These are phyloP conservation scores for Tetraselmis chui DNA, from an alignment of 139 green algal genomes.

Conservation along the genomic window DNA sequence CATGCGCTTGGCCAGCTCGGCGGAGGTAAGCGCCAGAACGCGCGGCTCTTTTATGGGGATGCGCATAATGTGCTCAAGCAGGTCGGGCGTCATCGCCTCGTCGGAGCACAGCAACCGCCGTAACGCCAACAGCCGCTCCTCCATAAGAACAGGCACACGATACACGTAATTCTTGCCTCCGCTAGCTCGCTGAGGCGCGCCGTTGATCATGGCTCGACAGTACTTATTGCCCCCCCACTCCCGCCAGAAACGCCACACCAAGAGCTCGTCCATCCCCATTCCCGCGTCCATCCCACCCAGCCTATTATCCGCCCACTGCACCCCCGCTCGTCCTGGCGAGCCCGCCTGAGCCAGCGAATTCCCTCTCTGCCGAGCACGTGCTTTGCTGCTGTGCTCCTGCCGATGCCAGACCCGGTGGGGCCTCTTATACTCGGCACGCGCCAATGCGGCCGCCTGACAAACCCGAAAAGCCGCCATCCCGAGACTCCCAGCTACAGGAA, in stretches of 20 bases:
- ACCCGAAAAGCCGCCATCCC: no score
- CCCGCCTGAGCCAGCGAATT: no score
- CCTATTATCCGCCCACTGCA: not conserved
- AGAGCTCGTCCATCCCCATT: not conserved
- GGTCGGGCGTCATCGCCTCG: not conserved
- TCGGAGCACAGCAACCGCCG: not conserved
- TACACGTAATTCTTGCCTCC: not conserved
- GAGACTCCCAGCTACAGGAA: no score
- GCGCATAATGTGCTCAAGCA: not conserved
- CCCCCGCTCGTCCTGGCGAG: no score
- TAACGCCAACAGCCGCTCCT: not conserved
- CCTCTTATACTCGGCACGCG: no score
- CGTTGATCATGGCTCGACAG: not conserved
- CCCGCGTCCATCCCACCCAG: not conserved
- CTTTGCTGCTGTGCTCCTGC: no score
- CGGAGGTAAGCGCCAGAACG: not conserved
- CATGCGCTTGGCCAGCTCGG: not conserved
- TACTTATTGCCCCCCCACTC: not conserved
- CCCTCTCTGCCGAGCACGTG: no score
- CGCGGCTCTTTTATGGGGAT: not conserved
- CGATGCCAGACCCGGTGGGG: no score
- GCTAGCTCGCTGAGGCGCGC: not conserved
- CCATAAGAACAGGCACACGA: not conserved
- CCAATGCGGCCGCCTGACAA: no score
- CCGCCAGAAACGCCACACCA: not conserved